Evolutionary conservation across 106 monocot species (phyloP), one percentile per base, ranked within the genome.

Genomic region (Triglochin maritima): DNA sequence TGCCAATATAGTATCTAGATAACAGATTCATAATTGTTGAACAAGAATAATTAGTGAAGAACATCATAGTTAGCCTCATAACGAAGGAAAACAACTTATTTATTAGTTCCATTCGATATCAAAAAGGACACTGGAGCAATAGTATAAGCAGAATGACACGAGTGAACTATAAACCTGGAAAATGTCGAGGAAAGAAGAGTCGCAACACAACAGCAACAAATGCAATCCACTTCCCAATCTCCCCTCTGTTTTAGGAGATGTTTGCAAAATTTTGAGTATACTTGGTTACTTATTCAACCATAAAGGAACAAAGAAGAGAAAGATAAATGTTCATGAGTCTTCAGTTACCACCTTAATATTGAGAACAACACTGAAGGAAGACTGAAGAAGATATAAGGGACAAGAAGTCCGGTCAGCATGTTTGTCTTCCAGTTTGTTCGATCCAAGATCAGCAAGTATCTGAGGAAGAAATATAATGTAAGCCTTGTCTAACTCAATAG

Each of bases 361-460:
- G 64, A 71, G 72, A 94, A 94, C 5, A 89, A 42, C 4, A 78
- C 62, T 17, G 79, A 56, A 9, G 90, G 94, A 49, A 95, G 79
- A 66, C 90, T 95, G 7, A 90, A 59, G 81, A 90, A 95, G 45
- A 95, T 90, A 65, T 95, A 95, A 29, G 94, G 94, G 63, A 95
- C 68, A 47, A 95, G 74, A 71, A 95, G 94, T 29, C 81, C 67
- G 9, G 94, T 95, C 51, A 90, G 59, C 76, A 95, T 95, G 72
- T 90, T 95, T 44, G 94, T 90, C 81, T 48, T 90, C 94, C 87
- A 95, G 74, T 95, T 87, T 56, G 94, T 95, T 14, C 87, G 84
- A 63, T 85, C 89, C 73, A 95, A 73, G 57, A 95, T 76, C 77
- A 95, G 50, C 72, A 95, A 60, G 65, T 84, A 93, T 78, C 92